phyloP scores from a whole-genome alignment of 805 yeast species.

The Cyberlindnera sargentensis region DNA sequence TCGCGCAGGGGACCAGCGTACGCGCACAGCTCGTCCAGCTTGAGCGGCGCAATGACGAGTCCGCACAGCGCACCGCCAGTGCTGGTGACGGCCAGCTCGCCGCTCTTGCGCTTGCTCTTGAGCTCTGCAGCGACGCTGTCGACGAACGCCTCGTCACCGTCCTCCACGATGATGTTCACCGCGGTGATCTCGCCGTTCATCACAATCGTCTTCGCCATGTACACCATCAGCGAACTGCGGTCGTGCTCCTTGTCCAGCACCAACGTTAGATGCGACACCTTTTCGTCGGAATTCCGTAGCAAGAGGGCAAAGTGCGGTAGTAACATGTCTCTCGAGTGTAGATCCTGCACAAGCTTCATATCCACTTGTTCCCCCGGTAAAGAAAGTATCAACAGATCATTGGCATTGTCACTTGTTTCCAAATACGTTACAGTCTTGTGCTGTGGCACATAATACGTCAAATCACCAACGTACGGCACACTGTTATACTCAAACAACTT shows the following conservation, averaged over 20 bases:
- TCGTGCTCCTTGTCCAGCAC: neutral
- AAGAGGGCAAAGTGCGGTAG: neutral
- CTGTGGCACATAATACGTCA: constrained; percentile 52
- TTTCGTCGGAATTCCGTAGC: neutral
- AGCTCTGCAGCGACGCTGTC: no score
- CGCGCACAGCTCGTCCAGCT: neutral
- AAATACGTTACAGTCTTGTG: constrained; percentile 64
- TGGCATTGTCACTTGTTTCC: constrained; percentile 37
- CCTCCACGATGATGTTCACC: neutral
- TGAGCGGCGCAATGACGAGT: neutral
- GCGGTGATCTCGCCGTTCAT: neutral
- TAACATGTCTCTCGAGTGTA: neutral
- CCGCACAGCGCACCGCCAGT: neutral
- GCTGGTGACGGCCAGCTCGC: neutral
- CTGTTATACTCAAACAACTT: constrained; percentile 30
- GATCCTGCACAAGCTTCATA: constrained; percentile 1
- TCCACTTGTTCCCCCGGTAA: constrained; percentile 6
- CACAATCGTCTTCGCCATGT: neutral
- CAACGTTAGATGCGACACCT: neutral
- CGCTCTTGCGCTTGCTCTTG: no score
- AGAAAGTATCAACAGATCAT: constrained; percentile 19
- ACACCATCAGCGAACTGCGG: neutral
- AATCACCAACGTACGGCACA: constrained; percentile 69
- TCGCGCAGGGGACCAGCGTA: neutral
- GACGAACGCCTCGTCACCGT: no score